Conservation (phyloP, 164 flowering plant genomes). For the Vitis amurensis region DNA sequence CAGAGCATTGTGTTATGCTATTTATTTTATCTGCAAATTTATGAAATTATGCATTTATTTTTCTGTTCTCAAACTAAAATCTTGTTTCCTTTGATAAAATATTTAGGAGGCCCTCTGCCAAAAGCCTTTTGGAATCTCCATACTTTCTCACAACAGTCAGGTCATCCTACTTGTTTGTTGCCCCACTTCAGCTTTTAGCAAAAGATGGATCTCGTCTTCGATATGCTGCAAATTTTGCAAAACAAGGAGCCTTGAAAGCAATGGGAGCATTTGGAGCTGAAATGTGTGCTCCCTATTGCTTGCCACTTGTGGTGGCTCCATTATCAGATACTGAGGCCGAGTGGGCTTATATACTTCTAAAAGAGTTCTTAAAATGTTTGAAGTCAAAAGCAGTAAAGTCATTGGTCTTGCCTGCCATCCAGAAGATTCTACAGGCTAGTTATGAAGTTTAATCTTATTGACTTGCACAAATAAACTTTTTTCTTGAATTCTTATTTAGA, state of each 20-base stretch:
- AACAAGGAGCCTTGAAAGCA: constrained; percentile 71
- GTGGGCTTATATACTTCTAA: constrained; percentile 62
- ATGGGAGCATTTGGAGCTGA: constrained; percentile 92
- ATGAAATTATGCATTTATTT: not conserved
- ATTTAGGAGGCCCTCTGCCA: constrained; percentile 89
- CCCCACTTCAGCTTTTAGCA: constrained; percentile 80
- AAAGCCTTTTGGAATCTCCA: constrained; percentile 83
- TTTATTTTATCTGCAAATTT: not conserved
- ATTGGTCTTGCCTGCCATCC: constrained; percentile 66
- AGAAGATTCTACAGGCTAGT: constrained; percentile 92
- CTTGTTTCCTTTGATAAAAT: constrained; percentile 9
- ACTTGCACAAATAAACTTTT: not conserved
- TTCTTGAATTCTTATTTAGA: constrained; percentile 9
- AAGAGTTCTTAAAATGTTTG: constrained; percentile 76
- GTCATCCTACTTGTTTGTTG: constrained; percentile 77
- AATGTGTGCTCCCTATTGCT: constrained; percentile 82
- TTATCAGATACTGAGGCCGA: constrained; percentile 74
- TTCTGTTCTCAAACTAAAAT: not conserved
- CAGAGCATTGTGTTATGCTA: not conserved
- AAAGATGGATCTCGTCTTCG: constrained; percentile 63
- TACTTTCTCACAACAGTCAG: constrained; percentile 69
- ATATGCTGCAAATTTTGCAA: constrained; percentile 81
- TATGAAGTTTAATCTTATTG: constrained; percentile 17
- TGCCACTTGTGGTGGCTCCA: constrained; percentile 53
- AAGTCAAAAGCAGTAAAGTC: constrained; percentile 61